These are phyloP conservation scores for Lepidium campestre DNA, from an alignment of 441 rosid species.

Conservation along the genomic window DNA sequence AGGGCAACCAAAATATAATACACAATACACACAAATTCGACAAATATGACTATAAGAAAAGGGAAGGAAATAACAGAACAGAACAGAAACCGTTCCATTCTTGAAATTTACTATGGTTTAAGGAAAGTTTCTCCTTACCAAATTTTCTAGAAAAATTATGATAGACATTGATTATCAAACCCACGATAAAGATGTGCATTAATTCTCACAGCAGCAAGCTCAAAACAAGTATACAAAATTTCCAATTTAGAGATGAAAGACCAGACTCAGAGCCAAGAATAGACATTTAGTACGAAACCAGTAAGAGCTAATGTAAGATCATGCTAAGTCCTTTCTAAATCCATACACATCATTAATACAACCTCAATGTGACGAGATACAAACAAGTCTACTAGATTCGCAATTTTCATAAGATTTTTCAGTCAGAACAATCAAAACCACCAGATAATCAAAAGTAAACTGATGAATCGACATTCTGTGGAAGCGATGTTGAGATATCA, in stretches of 20 bases:
- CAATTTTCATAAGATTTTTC: too few relatives aligned
- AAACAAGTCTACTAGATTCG: too few relatives aligned
- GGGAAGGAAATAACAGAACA: background rate
- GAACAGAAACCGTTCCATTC: background rate
- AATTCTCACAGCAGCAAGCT: background rate
- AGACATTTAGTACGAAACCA: background rate
- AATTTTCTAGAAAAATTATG: background rate
- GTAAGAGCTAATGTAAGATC: background rate
- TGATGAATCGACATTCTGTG: background rate
- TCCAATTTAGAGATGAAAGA: background rate
- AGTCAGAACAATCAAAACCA: too few relatives aligned
- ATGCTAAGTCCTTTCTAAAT: background rate
- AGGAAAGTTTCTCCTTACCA: background rate
- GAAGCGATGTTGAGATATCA: background rate
- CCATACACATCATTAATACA: slow-evolving; percentile 14
- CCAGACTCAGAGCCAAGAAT: background rate
- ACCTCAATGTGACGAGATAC: background rate
- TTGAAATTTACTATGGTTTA: background rate
- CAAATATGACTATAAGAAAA: background rate
- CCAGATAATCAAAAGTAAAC: too few relatives aligned
- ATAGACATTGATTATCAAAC: background rate
- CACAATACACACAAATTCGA: background rate
- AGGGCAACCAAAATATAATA: too few relatives aligned
- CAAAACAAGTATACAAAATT: background rate
- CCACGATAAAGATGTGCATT: background rate